Conservation (phyloP, 2,329 filamentous ascomycete species). For the Clathrospora elynae region DNA sequence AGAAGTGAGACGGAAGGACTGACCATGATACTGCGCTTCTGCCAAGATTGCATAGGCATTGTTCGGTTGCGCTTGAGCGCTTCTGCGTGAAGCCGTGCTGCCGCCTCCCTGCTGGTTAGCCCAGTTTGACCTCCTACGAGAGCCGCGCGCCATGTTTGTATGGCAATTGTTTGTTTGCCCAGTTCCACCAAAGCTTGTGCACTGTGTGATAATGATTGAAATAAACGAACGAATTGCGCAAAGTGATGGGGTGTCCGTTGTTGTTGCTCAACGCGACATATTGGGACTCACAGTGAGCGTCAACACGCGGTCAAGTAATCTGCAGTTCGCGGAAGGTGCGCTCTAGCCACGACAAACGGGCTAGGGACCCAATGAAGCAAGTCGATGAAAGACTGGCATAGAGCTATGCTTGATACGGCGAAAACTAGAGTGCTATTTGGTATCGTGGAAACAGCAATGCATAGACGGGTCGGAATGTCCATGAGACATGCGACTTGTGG, state of each 20-base stretch:
- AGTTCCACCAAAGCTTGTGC: not conserved
- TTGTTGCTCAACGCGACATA: not conserved
- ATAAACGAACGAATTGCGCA: not conserved
- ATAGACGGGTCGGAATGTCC: too few species aligned
- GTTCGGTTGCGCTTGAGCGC: not conserved
- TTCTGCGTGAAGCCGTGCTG: conserved; percentile 4
- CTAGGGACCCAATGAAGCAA: not conserved
- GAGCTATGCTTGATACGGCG: too few species aligned
- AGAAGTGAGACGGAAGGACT: conserved; percentile 4
- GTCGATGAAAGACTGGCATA: too few species aligned
- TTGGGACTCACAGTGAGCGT: not conserved
- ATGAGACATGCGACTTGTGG: too few species aligned
- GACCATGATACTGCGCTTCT: conserved; percentile 5
- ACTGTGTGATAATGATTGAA: not conserved
- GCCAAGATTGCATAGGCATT: conserved; percentile 20
- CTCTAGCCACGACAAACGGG: conserved; percentile 8
- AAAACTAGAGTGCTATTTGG: too few species aligned
- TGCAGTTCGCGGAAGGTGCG: conserved; percentile 8
- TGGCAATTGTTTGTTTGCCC: not conserved
- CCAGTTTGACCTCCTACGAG: conserved; percentile 4
- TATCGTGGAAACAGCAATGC: too few species aligned
- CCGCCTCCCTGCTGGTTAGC: conserved; percentile 6
- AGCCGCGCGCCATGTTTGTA: conserved; percentile 18
- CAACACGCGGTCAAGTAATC: not conserved
- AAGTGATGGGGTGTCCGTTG: not conserved